Evolutionary conservation across 2,329 filamentous ascomycete species (phyloP), one percentile per base, ranked within the genome.

Genomic region (Graphilbum fragrans): DNA sequence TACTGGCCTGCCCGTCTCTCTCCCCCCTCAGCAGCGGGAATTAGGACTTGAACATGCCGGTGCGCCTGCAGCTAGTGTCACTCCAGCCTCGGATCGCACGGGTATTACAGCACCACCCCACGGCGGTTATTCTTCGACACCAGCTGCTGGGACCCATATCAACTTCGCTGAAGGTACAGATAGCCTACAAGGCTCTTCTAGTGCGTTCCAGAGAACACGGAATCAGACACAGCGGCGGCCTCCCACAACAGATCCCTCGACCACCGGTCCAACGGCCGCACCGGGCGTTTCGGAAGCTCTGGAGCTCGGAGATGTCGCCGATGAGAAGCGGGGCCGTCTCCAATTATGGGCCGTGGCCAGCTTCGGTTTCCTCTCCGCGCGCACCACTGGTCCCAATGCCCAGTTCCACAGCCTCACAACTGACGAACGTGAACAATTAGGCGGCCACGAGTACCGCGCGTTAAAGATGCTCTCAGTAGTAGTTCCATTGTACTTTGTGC

Each of bases 371-470:
- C 50, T 66, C 29, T 53, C 55, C 27, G 51, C 55, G 7, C 55
- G 60, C 40, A 58, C 62, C 6, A 59, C 67, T 2, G 66, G 66
- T 3, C 63, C 69, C 38, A 76, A 75, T 52, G 67, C 66, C 2
- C 67, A 72, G 44, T 75, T 78, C 44, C 65, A 70, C 49, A 65
- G 68, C 35, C 56, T 80, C 31, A 64, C 62, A 1, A 61, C 62
- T 18, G 63, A 67, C 14, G 71, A 80, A 49, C 65, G 73, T 29
- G 69, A 75, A 40, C 61, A 67, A 22, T 61, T 82, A 0, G 77
- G 78, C 21, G 75, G 77, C 1, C 72, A 69, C 42, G 78, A 82
- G 54, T 80, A 82, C 52, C 67, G 73, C 34, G 77, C 78, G 16
- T 64, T 82, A 18, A 66, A 66, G 37, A 56, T 82, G 5, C 62